Conservation (phyloP, 192 early-diverging fungal genomes). For the Paraglomus brasilianum region DNA sequence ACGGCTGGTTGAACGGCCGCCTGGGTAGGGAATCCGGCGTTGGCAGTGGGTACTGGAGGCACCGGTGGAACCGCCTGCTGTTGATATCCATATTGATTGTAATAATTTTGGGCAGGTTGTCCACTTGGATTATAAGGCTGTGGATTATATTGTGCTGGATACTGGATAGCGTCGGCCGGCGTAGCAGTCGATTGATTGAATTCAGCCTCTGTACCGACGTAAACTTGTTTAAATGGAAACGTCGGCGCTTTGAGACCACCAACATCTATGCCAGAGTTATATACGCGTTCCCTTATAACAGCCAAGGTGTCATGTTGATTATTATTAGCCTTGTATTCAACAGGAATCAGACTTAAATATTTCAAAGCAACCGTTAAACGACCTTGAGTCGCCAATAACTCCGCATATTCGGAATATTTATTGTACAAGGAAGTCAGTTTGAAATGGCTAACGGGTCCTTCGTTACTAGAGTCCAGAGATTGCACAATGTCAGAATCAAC, state of each 20-base stretch:
- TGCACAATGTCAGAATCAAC: conserved; percentile 70
- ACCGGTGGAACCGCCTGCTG: conserved; percentile 32
- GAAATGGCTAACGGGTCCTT: conserved; percentile 41
- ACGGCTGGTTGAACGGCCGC: conserved; percentile 27
- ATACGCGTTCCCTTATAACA: conserved; percentile 74
- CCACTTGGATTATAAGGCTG: conserved; percentile 36
- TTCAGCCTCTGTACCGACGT: conserved; percentile 50
- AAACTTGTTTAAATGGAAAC: conserved; percentile 65
- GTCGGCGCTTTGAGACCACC: conserved; percentile 45
- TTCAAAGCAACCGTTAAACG: conserved; percentile 70
- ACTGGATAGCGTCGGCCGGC: not conserved
- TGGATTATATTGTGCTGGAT: conserved; percentile 36
- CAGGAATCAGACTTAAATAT: conserved; percentile 77
- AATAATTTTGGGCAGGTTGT: conserved; percentile 31
- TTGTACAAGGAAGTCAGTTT: conserved; percentile 75
- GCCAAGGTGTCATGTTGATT: conserved; percentile 51
- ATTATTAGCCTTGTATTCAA: conserved; percentile 49
- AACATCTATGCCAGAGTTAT: conserved; percentile 50
- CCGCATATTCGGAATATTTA: conserved; percentile 85
- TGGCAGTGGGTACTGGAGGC: conserved; percentile 24
- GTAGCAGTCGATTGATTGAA: conserved; percentile 30
- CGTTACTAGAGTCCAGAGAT: conserved; percentile 39
- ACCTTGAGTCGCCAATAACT: conserved; percentile 73
- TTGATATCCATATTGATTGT: conserved; percentile 3
- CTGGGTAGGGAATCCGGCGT: conserved; percentile 16